Evolutionary conservation across 1,139 yeast species (phyloP), one percentile per base, ranked within the genome.

Genomic region (Candida neerlandica): DNA sequence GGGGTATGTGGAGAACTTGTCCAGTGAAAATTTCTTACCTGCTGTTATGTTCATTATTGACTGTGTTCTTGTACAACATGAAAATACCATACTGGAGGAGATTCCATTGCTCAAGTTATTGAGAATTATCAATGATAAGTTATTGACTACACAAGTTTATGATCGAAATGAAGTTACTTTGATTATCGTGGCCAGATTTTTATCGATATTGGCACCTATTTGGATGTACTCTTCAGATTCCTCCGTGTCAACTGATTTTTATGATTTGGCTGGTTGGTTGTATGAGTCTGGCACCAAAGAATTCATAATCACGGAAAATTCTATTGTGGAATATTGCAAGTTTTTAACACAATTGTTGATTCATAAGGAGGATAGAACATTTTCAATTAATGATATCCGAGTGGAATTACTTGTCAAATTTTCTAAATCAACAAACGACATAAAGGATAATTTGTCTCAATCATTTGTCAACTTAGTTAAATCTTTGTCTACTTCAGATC

Each of bases 131-230:
- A 78, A 77, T 0, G 74, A 70, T 37, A 62, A 59, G 5, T 54
- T 70, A 4, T 55, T 73, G n/a, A 46, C 62, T 4, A 49, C 55
- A 34, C 65, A 61, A 49, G 56, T 55, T n/a, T 54, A 58, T 18
- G 80, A 76, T 47, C 59, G 79, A 52, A 58, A 58, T 29, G 82
- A 78, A 51, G 45, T 66, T 23, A 64, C 73, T 0, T 51, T 74
- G 9, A 50, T 60, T 1, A 53, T 61, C 0, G 64, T 69, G 1
- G 70, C 74, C 26, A 54, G 57, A 26, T 50, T 72, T 2, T 53
- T 76, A 26, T 21, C 43, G 1, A 42, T 41, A 4, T 50, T 67
- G 27, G 27, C 53, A 15, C 61, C 62, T 3, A 33, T 48, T 4
- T 50, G 59, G 47, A 30, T 50, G 1, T 27, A 33, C 1, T 15